These are phyloP conservation scores for Dothiorella sarmentorum DNA, from an alignment of 2,329 filamentous ascomycete species.

Conservation along the genomic window DNA sequence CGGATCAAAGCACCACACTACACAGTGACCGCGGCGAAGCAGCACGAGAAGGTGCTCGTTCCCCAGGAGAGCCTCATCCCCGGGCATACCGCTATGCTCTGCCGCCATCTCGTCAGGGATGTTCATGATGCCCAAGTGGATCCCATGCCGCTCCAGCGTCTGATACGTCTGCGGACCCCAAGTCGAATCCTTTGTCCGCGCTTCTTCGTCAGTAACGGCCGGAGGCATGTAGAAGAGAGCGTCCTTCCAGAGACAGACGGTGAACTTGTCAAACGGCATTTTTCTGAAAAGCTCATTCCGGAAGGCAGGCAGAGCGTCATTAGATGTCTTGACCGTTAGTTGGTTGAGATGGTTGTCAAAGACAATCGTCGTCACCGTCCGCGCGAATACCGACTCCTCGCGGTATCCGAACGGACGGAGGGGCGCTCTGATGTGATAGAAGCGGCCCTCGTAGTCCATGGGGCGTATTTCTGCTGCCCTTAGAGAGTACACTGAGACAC, in stretches of 20 bases:
- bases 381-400: not conserved
- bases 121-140: constrained; percentile 5
- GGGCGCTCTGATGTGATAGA: constrained; percentile 5
- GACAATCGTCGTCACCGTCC: constrained; percentile 2
- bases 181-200: constrained; percentile 1
- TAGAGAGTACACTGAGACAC: not conserved
- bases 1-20: constrained; percentile 19
- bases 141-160: constrained; percentile 1
- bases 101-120: not conserved
- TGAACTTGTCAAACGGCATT: constrained; percentile 6
- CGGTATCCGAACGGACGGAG: constrained; percentile 8
- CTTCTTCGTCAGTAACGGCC: constrained; percentile 5
- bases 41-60: constrained; percentile 18
- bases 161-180: constrained; percentile 10
- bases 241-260: constrained; percentile 5
- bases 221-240: constrained; percentile 3
- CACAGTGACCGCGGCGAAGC: not conserved
- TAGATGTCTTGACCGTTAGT: not conserved
- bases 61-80: not conserved
- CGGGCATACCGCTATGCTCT: constrained; percentile 6
- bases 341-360: constrained; percentile 7
- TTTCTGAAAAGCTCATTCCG: constrained; percentile 4
- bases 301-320: not conserved
- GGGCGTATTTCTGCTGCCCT: not conserved
- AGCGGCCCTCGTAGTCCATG: constrained; percentile 6